phyloP scores from a whole-genome alignment of 805 yeast species.

The Vanderwaltozyma polyspora region DNA sequence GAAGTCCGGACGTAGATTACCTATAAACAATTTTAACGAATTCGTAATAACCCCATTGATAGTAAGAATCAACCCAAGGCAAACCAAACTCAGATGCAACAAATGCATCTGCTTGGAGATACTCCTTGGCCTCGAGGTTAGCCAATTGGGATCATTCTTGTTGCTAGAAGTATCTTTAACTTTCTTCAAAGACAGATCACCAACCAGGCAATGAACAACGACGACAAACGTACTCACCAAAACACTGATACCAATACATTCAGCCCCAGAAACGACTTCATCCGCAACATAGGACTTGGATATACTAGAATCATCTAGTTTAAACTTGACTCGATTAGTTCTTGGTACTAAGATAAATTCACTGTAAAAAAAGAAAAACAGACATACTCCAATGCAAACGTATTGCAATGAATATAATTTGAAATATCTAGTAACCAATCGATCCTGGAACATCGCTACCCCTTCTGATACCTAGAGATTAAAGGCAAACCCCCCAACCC shows the following conservation, averaged over 20 bases:
- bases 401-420: constrained; percentile 7
- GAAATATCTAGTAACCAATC: constrained; percentile 4
- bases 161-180: not conserved
- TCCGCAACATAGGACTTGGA: constrained; percentile 10
- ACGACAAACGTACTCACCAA: constrained; percentile 5
- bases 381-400: constrained; percentile 6
- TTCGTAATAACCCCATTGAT: constrained; percentile 20
- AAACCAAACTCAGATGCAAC: constrained; percentile 13
- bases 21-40: constrained; percentile 16
- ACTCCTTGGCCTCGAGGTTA: constrained; percentile 8
- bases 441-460: not conserved
- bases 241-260: constrained; percentile 14
- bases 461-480: not conserved
- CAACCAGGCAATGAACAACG: constrained; percentile 11
- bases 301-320: constrained; percentile 10
- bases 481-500: no score
- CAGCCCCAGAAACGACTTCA: constrained; percentile 14
- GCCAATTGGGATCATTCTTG: constrained; percentile 3
- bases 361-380: constrained; percentile 8
- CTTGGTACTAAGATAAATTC: constrained; percentile 13
- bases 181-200: constrained; percentile 3
- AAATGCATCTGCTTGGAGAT: constrained; percentile 16
- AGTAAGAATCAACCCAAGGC: constrained; percentile 12
- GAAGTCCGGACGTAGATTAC: constrained; percentile 24
- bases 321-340: constrained; percentile 6